Conservation (phyloP, 169 alveolate genomes). For the Eimeria tenella region DNA sequence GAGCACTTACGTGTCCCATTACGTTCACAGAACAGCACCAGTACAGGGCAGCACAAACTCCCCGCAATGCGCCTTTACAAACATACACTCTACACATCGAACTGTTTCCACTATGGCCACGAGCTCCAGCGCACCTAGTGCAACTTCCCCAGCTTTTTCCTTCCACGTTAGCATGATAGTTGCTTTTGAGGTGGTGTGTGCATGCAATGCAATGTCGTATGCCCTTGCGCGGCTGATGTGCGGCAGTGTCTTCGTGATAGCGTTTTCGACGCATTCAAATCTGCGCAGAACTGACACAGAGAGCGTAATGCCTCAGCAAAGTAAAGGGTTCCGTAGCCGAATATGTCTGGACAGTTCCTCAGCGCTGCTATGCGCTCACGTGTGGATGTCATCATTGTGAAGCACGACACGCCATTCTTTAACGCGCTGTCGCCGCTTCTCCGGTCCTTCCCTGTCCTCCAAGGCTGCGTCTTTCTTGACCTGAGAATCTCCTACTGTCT, state of each 20-base stretch:
- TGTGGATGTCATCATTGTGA: conserved; percentile 91
- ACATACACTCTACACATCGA: no score
- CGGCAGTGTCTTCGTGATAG: conserved; percentile 18
- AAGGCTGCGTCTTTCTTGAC: conserved; percentile 28
- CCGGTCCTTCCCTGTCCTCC: conserved; percentile 79
- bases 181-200: conserved; percentile 21
- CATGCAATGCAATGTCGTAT: conserved; percentile 22
- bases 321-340: background rate
- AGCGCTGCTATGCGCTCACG: conserved; percentile 78
- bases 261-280: conserved; percentile 33
- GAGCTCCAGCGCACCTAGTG: background rate
- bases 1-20: no score
- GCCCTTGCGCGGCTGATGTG: conserved; percentile 54
- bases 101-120: no score
- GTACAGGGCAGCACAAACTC: background rate
- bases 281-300: background rate
- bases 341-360: background rate
- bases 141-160: conserved; percentile 47
- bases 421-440: conserved; percentile 83
- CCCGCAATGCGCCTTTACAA: no score
- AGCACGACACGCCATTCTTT: conserved; percentile 90
- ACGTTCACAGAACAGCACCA: no score
- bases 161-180: conserved; percentile 26
- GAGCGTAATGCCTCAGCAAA: background rate
- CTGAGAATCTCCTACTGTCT: background rate